Percentiles rank a stretch among this genome's conserved stretches.
phyloP scores from a whole-genome alignment of 2,329 filamentous ascomycete genomes.

The Blastomyces emzantsi region DNA sequence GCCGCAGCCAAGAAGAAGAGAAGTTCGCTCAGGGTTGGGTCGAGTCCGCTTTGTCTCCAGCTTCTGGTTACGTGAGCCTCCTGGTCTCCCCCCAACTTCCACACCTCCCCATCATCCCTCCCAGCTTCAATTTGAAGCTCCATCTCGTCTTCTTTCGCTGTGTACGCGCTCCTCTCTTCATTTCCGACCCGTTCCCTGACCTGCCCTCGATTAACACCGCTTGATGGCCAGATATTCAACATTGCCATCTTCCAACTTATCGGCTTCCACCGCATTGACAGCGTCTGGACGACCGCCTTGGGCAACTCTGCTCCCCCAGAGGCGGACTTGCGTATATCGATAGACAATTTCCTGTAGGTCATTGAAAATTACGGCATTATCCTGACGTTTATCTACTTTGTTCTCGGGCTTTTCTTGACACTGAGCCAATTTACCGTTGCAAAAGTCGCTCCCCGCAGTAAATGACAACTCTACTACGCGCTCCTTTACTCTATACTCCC shows the following conservation, averaged over 20 bases:
- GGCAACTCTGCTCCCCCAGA: neutral
- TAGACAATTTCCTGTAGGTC: neutral
- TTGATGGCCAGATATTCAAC: slow-evolving; percentile 8
- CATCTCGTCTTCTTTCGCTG: neutral
- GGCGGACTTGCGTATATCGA: neutral
- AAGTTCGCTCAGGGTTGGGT: neutral
- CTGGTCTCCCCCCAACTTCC: neutral
- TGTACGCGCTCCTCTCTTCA: neutral
- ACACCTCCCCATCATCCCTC: neutral
- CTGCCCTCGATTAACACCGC: neutral
- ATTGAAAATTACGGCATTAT: neutral
- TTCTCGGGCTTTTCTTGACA: neutral
- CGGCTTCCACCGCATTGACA: slow-evolving; percentile 6
- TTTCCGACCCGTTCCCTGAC: neutral
- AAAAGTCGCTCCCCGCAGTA: neutral
- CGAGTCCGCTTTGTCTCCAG: neutral
- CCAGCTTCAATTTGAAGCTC: neutral
- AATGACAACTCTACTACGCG: neutral
- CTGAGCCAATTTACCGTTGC: neutral
- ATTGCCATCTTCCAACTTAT: slow-evolving; percentile 2
- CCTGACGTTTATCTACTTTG: neutral
- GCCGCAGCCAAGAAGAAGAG: neutral
- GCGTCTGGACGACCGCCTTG: neutral
- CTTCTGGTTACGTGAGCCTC: neutral
- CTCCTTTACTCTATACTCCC: neutral